Percentiles rank a stretch among this genome's conserved stretches.
Evolutionary conservation across 2,329 filamentous ascomycete species (phyloP).

Genomic region (Beauveria sp.): DNA sequence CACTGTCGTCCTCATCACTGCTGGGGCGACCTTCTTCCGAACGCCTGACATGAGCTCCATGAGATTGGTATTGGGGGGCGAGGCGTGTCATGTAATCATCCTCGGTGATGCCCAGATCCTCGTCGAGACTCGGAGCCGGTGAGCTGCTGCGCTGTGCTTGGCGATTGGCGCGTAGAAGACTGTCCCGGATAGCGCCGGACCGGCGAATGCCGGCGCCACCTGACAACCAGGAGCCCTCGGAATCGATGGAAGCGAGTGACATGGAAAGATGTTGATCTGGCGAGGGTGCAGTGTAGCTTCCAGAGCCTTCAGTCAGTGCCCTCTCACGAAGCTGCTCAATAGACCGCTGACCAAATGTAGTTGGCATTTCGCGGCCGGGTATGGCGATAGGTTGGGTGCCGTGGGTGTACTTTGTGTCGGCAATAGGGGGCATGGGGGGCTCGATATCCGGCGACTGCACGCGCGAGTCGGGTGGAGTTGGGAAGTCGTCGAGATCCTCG

Average conservation of each 20-base stretch:
- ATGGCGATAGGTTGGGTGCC: slow-evolving; percentile 20
- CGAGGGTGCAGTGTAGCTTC: slow-evolving; percentile 27
- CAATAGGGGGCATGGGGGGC: slow-evolving; percentile 26
- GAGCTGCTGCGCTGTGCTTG: slow-evolving; percentile 30
- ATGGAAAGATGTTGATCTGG: slow-evolving; percentile 64
- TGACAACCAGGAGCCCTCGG: slow-evolving; percentile 92
- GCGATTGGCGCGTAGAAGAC: slow-evolving; percentile 25
- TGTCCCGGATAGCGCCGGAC: slow-evolving; percentile 38
- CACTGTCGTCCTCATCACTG: slow-evolving; percentile 50
- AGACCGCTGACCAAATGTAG: slow-evolving; percentile 36
- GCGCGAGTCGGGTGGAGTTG: slow-evolving; percentile 78
- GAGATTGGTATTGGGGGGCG: slow-evolving; percentile 20
- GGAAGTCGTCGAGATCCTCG: slow-evolving; percentile 83
- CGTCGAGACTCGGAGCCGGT: slow-evolving; percentile 42
- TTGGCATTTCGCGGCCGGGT: slow-evolving; percentile 34
- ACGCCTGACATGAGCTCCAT: slow-evolving; percentile 29
- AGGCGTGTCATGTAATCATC: slow-evolving; percentile 65
- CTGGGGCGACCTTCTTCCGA: slow-evolving; percentile 47
- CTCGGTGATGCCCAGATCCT: slow-evolving; percentile 54
- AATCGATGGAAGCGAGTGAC: slow-evolving; percentile 89
- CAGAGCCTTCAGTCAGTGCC: background rate
- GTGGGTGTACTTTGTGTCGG: slow-evolving; percentile 19
- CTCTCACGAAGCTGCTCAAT: slow-evolving; percentile 20
- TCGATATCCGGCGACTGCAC: slow-evolving; percentile 69
- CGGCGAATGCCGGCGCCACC: slow-evolving; percentile 52